Evolutionary conservation across 2,329 filamentous ascomycete genomes (phyloP), one percentile per base, ranked within the genome.

Genomic region (Sarocladium kiliense): DNA sequence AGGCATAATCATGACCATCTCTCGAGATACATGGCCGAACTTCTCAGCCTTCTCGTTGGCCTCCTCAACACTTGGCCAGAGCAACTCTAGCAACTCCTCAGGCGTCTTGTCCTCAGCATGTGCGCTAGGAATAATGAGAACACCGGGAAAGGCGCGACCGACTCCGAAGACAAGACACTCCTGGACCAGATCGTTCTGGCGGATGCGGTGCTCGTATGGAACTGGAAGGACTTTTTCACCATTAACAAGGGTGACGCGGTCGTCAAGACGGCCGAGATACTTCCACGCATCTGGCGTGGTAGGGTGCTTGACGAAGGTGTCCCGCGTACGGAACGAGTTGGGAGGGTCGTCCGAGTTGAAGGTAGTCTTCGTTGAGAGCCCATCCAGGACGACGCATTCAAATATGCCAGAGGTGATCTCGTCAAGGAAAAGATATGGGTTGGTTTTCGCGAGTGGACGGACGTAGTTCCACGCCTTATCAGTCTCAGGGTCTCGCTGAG

Each of bases 151-250:
- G 1, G 79, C 74, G 53, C 69, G 69, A 1, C 77, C 78, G 16
- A 77, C 77, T 0, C 85, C 85, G 61, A 88, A 86, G 7, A 88
- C 74, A 19, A 87, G 66, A 0, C 78, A 78, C 55, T 86, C 83
- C 2, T 70, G 64, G 0, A 87, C 61, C 1, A 76, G 25, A 2
- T 66, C 60, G 18, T 64, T 64, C 0, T 74, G 75, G 1, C 74
- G 67, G 3, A 87, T 75, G 0, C 72, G 73, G 2, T 75, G 77
- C 64, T 88, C 85, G 2, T 87, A 65, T 0, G 80, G 78, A 1
- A 79, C 77, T 1, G 85, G 84, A 60, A 87, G 82, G 57, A 88
- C 86, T 60, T 87, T 88, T 70, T 87, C 87, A 2, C 85, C 85
- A 4, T 84, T 88, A 12, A 81, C 70, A 7, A 87, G 71, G 0